Conservation (phyloP, 2,329 filamentous ascomycete genomes). For the Trichoderma asperellum region DNA sequence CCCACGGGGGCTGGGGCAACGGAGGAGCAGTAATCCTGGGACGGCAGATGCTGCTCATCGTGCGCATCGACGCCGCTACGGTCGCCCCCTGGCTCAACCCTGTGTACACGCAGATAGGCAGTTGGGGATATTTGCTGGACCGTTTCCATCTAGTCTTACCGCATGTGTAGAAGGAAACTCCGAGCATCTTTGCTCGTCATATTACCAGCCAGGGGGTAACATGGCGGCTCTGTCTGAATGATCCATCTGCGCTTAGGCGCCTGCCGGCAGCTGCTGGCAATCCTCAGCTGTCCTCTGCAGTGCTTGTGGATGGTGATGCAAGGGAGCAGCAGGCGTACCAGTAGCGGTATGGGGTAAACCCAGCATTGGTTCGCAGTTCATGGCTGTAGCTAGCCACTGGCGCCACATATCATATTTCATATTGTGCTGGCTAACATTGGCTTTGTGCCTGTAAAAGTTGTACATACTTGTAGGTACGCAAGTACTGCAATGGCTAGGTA, state of each 20-base stretch:
- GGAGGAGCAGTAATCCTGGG: constrained; percentile 37
- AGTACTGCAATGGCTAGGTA: not conserved
- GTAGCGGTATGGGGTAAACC: not conserved
- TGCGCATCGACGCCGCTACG: constrained; percentile 34
- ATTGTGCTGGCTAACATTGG: not conserved
- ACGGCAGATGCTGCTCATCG: constrained; percentile 36
- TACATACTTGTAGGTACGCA: too few relatives aligned
- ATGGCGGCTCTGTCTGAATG: not conserved
- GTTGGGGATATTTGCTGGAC: not conserved
- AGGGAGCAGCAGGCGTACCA: not conserved
- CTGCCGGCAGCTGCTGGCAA: not conserved
- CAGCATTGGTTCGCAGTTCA: not conserved
- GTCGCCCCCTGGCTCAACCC: constrained; percentile 9
- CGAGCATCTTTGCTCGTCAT: not conserved
- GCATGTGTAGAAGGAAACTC: not conserved
- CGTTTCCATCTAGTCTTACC: not conserved
- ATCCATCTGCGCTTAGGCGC: constrained; percentile 5
- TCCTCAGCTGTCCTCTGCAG: not conserved
- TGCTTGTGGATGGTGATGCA: not conserved
- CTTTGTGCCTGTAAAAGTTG: not conserved
- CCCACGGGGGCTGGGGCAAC: constrained; percentile 30
- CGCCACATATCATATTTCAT: not conserved
- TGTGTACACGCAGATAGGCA: not conserved
- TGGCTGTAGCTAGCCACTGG: not conserved
- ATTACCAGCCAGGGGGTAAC: not conserved